Percentiles rank a stretch among this genome's conserved stretches.
phyloP scores from a whole-genome alignment of 495 filamentous ascomycete genomes.

The Lepraria neglecta region DNA sequence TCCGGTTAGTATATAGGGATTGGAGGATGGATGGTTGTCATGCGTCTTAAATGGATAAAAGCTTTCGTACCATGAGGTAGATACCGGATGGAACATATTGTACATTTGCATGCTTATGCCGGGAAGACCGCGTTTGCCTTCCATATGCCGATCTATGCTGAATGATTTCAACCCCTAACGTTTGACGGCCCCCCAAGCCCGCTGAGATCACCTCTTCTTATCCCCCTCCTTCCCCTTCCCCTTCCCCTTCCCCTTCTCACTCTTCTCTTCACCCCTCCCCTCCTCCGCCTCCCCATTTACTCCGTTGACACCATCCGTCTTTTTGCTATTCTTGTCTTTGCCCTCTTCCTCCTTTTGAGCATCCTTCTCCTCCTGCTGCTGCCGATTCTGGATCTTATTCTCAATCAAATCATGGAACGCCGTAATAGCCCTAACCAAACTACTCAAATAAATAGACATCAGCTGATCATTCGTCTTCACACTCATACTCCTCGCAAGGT shows the following conservation, averaged over 20 bases:
- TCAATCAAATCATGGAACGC: slow-evolving; percentile 99
- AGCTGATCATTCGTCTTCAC: slow-evolving; percentile 99
- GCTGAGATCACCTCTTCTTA: slow-evolving; percentile 40
- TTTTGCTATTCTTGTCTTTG: slow-evolving; percentile 47
- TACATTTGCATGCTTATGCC: slow-evolving; percentile 2
- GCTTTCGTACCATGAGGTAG: background rate
- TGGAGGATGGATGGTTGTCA: background rate
- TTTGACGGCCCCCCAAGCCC: background rate
- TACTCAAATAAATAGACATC: slow-evolving; percentile 94
- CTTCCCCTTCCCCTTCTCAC: slow-evolving; percentile 51
- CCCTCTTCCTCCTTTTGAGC: slow-evolving; percentile 67
- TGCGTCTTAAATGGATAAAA: background rate
- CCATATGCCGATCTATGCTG: slow-evolving; percentile 10
- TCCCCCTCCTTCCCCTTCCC: slow-evolving; percentile 55
- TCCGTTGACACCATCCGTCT: slow-evolving; percentile 28
- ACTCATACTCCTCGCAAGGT: slow-evolving; percentile 90
- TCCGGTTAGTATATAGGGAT: slow-evolving; percentile 29
- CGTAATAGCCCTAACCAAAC: slow-evolving; percentile 93
- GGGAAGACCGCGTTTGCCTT: background rate
- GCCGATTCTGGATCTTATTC: slow-evolving; percentile 99
- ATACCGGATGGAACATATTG: slow-evolving; percentile 10
- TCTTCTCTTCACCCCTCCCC: slow-evolving; percentile 50
- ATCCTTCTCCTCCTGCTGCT: slow-evolving; percentile 93
- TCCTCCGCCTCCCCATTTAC: slow-evolving; percentile 61
- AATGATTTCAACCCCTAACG: background rate